Base-by-base conservation (phyloP, 2,329 filamentous ascomycete genomes). In the Claviceps sp. region DNA sequence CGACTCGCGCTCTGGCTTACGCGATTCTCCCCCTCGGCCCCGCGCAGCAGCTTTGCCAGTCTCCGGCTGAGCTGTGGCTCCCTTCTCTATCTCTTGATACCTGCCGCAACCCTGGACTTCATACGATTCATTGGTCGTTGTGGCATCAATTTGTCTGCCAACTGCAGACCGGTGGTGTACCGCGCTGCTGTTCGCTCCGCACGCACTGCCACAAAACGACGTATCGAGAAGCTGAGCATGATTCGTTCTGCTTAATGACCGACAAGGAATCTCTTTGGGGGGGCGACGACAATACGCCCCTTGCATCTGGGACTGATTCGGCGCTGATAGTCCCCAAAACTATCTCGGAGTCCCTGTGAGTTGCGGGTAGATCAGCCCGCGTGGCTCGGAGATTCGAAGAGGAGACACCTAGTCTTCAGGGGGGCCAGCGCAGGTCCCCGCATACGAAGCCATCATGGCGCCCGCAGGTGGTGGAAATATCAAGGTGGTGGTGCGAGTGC, bases 401-500 rank as follows among this genome's bases (percentile, higher is more conserved):
- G 52, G 55, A 55, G 54, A 61, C 58, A 52, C 50, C 52, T 52
- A 50, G 51, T 53, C 51, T 58, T 47, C 51, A 61, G 67, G 65
- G 66, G 66, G 65, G 63, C 67, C 66, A 59, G 41, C 53, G 48
- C 55, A 55, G 67, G 66, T 67, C 67, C 67, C 67, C 65, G 55
- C 59, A 56, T 58, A 57, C 58, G 54, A 55, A 54, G 45, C 59
- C 61, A 58, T 51, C 62, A 70, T 70, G 68, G 62, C 68, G 59
- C 67, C 74, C 55, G 73, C 79, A 61, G 87, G 87, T 64, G 89
- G 86, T 72, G 90, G 93, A 66, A 98, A 98, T 67, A 98, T 98
- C 70, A 98, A 98, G 84, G 93, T 98, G 74, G 93, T 98, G 76
- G 93, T 98, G 75, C 83, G 93, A 73, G 84, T 86, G 62, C 82